phyloP scores from a whole-genome alignment of 2,329 filamentous ascomycete genomes.

The Alternaria arbusti region DNA sequence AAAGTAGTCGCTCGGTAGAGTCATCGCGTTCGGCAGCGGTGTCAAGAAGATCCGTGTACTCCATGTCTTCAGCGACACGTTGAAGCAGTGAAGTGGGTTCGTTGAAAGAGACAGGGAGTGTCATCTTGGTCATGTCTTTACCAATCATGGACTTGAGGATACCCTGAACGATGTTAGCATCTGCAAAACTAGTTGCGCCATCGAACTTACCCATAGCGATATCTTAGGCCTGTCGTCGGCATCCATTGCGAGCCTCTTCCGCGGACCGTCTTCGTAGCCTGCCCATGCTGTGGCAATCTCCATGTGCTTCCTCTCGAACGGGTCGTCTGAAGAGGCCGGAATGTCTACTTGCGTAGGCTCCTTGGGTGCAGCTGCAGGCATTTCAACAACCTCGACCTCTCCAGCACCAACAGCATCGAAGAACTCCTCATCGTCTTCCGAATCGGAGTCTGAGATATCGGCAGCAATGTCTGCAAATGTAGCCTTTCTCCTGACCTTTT shows the following conservation, averaged over 20 bases:
- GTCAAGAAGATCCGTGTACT: conserved; percentile 92
- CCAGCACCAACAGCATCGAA: conserved; percentile 97
- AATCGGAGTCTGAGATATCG: conserved; percentile 71
- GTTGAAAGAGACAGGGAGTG: conserved; percentile 96
- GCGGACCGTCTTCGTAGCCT: conserved; percentile 89
- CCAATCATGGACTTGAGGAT: conserved; percentile 99
- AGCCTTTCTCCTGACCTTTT: conserved; percentile 63
- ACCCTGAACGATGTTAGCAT: conserved; percentile 62
- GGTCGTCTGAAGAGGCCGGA: conserved; percentile 51
- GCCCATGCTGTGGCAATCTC: conserved; percentile 81
- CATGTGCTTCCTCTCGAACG: conserved; percentile 57
- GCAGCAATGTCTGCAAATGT: conserved; percentile 73
- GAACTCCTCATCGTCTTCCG: conserved; percentile 86
- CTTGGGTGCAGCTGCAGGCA: conserved; percentile 57
- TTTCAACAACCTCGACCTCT: conserved; percentile 79
- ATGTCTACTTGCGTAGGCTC: conserved; percentile 43
- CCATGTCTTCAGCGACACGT: conserved; percentile 96
- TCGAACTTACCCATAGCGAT: conserved; percentile 78
- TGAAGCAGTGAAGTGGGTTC: conserved; percentile 95
- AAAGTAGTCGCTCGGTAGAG: conserved; percentile 89
- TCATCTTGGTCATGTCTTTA: conserved; percentile 99
- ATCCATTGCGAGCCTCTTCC: conserved; percentile 83
- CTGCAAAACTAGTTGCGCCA: not conserved
- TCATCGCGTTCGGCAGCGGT: conserved; percentile 83
- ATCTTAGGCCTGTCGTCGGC: conserved; percentile 92